Percentiles rank a stretch among this genome's conserved stretches.
These are phyloP conservation scores for Pythium monospermum DNA, from an alignment of 352 stramenopile species.

Conservation along the genomic window DNA sequence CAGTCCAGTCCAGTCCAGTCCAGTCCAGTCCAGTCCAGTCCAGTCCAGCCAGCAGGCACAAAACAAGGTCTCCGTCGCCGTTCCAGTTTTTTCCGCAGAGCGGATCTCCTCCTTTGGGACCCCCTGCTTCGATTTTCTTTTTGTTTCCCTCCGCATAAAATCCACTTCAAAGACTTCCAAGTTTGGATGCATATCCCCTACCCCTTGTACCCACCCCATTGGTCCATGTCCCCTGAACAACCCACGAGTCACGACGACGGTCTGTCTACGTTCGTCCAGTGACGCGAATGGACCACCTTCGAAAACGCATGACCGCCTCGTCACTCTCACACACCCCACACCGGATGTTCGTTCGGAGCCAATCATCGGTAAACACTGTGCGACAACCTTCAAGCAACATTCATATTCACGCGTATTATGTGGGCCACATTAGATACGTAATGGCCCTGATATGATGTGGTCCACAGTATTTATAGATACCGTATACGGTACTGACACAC, in stretches of 20 bases:
- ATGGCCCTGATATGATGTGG: too few relatives aligned
- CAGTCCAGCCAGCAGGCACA: too few relatives aligned
- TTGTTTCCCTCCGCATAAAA: conserved; percentile 20
- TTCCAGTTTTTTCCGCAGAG: too few relatives aligned
- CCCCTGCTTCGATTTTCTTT: conserved; percentile 7
- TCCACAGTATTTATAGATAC: too few relatives aligned
- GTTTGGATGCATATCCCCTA: conserved; percentile 13
- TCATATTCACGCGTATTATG: background rate
- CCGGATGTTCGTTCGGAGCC: background rate
- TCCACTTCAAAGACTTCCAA: conserved; percentile 24
- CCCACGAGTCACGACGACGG: conserved; percentile 16
- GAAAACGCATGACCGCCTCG: conserved; percentile 9
- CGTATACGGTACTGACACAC: too few relatives aligned
- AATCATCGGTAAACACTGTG: background rate
- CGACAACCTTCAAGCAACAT: conserved; percentile 14
- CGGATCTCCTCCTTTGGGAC: too few relatives aligned
- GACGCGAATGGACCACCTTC: conserved; percentile 14
- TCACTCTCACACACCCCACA: too few relatives aligned
- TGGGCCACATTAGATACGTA: background rate
- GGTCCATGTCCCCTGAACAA: conserved; percentile 15
- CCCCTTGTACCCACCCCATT: conserved; percentile 9
- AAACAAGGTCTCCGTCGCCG: too few relatives aligned
- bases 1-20: too few relatives aligned
- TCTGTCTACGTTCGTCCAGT: conserved; percentile 19
- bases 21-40: too few relatives aligned